Base-by-base conservation (phyloP, 345 rosid species). In the Dovyalis caffra region DNA sequence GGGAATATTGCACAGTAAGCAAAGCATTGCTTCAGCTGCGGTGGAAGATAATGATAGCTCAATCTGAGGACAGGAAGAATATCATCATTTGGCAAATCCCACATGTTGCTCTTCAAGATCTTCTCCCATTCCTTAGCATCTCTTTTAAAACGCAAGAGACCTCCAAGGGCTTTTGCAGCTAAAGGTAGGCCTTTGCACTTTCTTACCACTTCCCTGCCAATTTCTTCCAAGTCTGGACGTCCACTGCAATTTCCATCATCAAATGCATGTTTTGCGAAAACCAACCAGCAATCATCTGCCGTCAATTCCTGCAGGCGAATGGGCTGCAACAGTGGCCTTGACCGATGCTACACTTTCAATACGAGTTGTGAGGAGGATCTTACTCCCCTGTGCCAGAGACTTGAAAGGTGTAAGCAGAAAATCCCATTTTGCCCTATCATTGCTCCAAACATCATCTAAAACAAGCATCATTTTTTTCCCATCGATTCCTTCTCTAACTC, bases 11-110 rank as follows among this genome's bases (percentile, higher is more conserved):
- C 47, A 23, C 47, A 34, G 15, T 66, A 66, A 37, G 69, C 26
- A 23, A 66, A 66, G 40, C 69, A 66, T 23, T 15, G 69, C 18
- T 66, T 66, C 2, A 66, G 69, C 8, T 81, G 79, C 1, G 82
- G 45, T 38, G 82, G 79, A 18, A 79, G 82, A 70, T 70, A 66
- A 43, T 70, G 35, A 12, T 79, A 79, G 26, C 77, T 78, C 62
- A 78, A 62, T 68, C 34, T 49, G 18, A 66, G 53, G 25, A 16
- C 70, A 1, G 53, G 69, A 35, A 66, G 38, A 34, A 66, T 37
- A 18, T 4, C 4, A 1, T 4, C 28, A 10, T 66, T 34, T 11
- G 14, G 45, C 51, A 66, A 9, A 37, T 66, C 69, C 69, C 69
- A 66, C 47, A 66, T n/a, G 23, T 34, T 8, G 40, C 51, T 66